These are phyloP conservation scores for Friedmanniomyces simplex DNA, from an alignment of 495 filamentous ascomycete genomes.

Conservation along the genomic window DNA sequence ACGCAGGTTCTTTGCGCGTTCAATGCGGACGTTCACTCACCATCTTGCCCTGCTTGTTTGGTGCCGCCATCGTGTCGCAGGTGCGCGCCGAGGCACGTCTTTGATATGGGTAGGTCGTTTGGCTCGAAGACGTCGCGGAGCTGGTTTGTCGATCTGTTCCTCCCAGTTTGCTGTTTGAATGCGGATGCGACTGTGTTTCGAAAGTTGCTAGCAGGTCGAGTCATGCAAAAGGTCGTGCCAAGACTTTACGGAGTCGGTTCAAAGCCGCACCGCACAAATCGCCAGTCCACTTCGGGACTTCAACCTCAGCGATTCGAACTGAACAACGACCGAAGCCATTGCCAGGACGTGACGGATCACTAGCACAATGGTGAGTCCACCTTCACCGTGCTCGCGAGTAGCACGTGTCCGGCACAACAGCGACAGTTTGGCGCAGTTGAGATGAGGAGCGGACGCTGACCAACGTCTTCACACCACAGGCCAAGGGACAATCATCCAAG, in stretches of 20 bases:
- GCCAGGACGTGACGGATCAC: slow-evolving; percentile 22
- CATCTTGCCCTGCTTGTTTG: slow-evolving; percentile 98
- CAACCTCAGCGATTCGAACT: neutral
- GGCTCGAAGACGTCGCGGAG: neutral
- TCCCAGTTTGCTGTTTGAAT: neutral
- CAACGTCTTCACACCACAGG: slow-evolving; percentile 7
- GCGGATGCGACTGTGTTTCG: neutral
- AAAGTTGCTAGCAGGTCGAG: slow-evolving; percentile 2
- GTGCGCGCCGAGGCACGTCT: slow-evolving; percentile 58
- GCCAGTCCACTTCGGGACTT: neutral
- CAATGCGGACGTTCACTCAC: slow-evolving; percentile 46
- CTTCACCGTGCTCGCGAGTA: neutral
- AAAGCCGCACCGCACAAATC: neutral
- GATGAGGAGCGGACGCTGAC: neutral
- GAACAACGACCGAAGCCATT: slow-evolving; percentile 6
- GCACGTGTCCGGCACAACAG: too few species aligned
- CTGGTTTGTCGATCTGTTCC: too few species aligned
- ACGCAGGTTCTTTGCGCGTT: slow-evolving; percentile 34
- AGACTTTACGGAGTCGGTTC: neutral
- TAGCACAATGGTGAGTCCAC: slow-evolving; percentile 22
- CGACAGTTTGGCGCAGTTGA: neutral
- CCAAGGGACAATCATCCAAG: slow-evolving; percentile 17
- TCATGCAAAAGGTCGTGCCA: neutral
- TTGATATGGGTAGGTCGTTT: neutral
- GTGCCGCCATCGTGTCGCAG: slow-evolving; percentile 59